These are phyloP conservation scores for Leccinum subtestaceum DNA, from an alignment of 768 basidiomycete species.

Conservation along the genomic window DNA sequence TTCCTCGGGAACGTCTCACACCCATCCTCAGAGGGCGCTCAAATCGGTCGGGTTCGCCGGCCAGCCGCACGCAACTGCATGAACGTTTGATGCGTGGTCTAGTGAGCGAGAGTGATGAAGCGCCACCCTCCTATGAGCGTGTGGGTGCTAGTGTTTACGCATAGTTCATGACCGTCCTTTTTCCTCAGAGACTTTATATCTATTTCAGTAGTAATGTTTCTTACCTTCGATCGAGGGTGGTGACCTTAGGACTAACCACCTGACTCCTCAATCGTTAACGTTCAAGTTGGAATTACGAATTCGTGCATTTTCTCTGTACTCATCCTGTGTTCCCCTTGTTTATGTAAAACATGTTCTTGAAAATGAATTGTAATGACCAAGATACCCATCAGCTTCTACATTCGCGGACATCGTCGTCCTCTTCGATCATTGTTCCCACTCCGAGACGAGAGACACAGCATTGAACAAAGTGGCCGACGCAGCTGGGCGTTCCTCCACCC, in stretches of 20 bases:
- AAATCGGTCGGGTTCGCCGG: constrained; percentile 37
- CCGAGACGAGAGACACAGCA: constrained; percentile 13
- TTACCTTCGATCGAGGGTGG: not conserved
- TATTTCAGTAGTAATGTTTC: not conserved
- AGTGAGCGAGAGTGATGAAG: constrained; percentile 78
- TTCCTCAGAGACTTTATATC: not conserved
- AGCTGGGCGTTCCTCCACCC: constrained; percentile 11
- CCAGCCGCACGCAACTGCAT: constrained; percentile 52
- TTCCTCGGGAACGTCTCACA: constrained; percentile 28
- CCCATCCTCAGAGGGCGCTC: constrained; percentile 34
- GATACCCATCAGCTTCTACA: constrained; percentile 17
- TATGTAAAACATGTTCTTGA: not conserved
- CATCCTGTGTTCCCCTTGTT: too few relatives aligned
- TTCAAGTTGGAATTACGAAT: too few relatives aligned
- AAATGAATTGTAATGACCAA: constrained; percentile 5
- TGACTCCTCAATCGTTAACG: too few relatives aligned
- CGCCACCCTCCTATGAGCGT: constrained; percentile 53
- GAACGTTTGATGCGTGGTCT: constrained; percentile 82
- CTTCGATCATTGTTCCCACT: constrained; percentile 16
- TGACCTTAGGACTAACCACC: too few relatives aligned
- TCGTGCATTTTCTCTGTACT: not conserved
- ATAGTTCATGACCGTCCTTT: not conserved
- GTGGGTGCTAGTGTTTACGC: not conserved
- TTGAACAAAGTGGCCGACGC: constrained; percentile 23
- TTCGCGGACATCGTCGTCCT: constrained; percentile 18